A percentile compares a stretch with the other conserved stretches of the same genome.
Conservation (phyloP, 768 basidiomycete species). For the Tricholoma saponaceum region DNA sequence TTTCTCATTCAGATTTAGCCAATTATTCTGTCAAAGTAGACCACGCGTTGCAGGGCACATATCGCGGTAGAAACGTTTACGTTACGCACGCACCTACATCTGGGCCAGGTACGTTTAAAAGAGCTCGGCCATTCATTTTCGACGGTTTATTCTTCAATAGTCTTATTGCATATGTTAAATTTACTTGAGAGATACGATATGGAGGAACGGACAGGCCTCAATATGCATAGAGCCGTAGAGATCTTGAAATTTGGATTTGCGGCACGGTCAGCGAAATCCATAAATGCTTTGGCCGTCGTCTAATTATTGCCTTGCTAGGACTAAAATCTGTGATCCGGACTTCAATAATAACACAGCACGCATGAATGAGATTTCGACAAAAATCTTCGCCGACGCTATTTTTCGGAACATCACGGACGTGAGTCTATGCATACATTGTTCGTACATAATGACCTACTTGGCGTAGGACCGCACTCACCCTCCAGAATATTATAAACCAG, state of each 20-base stretch:
- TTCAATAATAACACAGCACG: slow-evolving; percentile 53
- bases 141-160: slow-evolving; percentile 23
- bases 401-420: slow-evolving; percentile 81
- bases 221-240: slow-evolving; percentile 80
- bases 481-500: slow-evolving; percentile 79
- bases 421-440: slow-evolving; percentile 19
- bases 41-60: slow-evolving; percentile 75
- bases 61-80: slow-evolving; percentile 74
- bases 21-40: slow-evolving; percentile 66
- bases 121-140: background rate
- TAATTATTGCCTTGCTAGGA: slow-evolving; percentile 38
- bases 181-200: slow-evolving; percentile 71
- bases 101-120: slow-evolving; percentile 52
- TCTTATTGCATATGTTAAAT: slow-evolving; percentile 91
- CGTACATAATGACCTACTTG: background rate
- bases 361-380: slow-evolving; percentile 65
- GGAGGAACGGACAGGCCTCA: slow-evolving; percentile 53
- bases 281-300: background rate
- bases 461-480: slow-evolving; percentile 77
- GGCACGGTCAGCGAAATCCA: slow-evolving; percentile 29
- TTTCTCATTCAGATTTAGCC: slow-evolving; percentile 70
- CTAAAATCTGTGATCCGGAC: slow-evolving; percentile 75
- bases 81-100: slow-evolving; percentile 83
- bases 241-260: slow-evolving; percentile 72
- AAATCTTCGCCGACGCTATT: slow-evolving; percentile 60